phyloP scores from a whole-genome alignment of 2,329 filamentous ascomycete species.

The Aspergillus uvarum region DNA sequence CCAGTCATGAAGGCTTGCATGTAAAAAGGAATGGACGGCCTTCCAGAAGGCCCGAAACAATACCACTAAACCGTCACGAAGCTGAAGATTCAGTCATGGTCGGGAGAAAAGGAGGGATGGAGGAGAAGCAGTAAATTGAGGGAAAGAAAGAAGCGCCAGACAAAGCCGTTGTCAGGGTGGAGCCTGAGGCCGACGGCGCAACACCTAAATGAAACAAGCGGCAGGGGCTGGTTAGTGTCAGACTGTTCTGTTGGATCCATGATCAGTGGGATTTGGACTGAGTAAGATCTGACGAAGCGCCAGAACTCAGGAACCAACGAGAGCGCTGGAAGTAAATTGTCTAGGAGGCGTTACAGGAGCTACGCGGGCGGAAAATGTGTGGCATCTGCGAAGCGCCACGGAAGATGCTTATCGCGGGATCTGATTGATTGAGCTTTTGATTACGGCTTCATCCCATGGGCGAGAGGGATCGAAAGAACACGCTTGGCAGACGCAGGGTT shows the following conservation, averaged over 20 bases:
- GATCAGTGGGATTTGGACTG: slow-evolving; percentile 11
- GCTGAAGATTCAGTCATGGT: slow-evolving; percentile 21
- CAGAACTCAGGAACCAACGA: slow-evolving; percentile 14
- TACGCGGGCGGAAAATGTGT: slow-evolving; percentile 1
- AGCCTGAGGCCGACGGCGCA: slow-evolving; percentile 14
- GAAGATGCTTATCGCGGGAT: not conserved
- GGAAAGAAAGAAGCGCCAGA: slow-evolving; percentile 9
- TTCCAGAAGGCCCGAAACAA: slow-evolving; percentile 39
- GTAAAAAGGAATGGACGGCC: slow-evolving; percentile 38
- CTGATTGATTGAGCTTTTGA: not conserved
- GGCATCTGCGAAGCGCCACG: slow-evolving; percentile 2
- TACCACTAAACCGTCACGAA: slow-evolving; percentile 14
- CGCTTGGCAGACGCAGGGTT: not conserved
- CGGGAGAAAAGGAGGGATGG: slow-evolving; percentile 12
- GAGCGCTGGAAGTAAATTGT: slow-evolving; percentile 11
- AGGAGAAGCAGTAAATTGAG: not conserved
- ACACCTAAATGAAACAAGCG: slow-evolving; percentile 17
- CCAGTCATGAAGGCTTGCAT: slow-evolving; percentile 10
- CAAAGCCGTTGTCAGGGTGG: slow-evolving; percentile 19
- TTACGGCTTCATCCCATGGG: not conserved
- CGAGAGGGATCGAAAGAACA: slow-evolving; percentile 6
- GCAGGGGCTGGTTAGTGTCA: slow-evolving; percentile 16
- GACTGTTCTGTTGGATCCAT: not conserved
- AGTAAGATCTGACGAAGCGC: slow-evolving; percentile 18
- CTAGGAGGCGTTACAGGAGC: slow-evolving; percentile 5